These are phyloP conservation scores for Yamadazyma sp. DNA, from an alignment of 805 yeast species.

Conservation along the genomic window DNA sequence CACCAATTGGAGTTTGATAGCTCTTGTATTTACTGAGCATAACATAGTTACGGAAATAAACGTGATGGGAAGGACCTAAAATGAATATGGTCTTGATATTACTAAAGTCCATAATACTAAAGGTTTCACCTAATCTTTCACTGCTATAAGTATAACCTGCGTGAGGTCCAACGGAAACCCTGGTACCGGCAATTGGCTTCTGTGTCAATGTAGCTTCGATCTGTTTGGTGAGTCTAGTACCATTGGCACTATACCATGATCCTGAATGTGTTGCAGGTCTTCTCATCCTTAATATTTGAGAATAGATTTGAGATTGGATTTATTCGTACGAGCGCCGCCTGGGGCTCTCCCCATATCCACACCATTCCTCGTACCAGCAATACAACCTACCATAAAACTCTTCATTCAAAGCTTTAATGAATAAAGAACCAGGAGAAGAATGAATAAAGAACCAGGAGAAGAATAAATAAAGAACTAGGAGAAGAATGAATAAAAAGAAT, in stretches of 20 bases:
- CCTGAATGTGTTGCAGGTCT: constrained; percentile 88
- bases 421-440: too few species aligned
- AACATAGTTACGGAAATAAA: constrained; percentile 65
- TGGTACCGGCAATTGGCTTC: constrained; percentile 28
- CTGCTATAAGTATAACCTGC: constrained; percentile 93
- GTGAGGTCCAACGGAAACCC: constrained; percentile 53
- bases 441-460: too few species aligned
- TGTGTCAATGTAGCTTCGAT: constrained; percentile 31
- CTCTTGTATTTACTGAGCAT: constrained; percentile 48
- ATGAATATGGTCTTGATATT: constrained; percentile 64
- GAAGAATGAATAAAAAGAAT: too few species aligned
- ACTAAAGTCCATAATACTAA: constrained; percentile 62
- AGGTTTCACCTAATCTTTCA: constrained; percentile 70
- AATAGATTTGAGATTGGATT: too few species aligned
- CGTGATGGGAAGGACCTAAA: constrained; percentile 92
- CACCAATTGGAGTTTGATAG: constrained; percentile 84
- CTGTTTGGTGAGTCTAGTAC: constrained; percentile 44
- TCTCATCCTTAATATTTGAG: constrained; percentile 4
- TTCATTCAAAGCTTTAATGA: too few species aligned
- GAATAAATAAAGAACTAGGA: too few species aligned
- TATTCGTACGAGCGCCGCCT: too few species aligned
- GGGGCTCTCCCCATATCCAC: too few species aligned
- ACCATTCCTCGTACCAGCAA: too few species aligned
- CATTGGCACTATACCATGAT: constrained; percentile 70
- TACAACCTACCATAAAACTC: too few species aligned